Conservation (phyloP, 2,329 filamentous ascomycete genomes). For the Chaetomium olivaceum region DNA sequence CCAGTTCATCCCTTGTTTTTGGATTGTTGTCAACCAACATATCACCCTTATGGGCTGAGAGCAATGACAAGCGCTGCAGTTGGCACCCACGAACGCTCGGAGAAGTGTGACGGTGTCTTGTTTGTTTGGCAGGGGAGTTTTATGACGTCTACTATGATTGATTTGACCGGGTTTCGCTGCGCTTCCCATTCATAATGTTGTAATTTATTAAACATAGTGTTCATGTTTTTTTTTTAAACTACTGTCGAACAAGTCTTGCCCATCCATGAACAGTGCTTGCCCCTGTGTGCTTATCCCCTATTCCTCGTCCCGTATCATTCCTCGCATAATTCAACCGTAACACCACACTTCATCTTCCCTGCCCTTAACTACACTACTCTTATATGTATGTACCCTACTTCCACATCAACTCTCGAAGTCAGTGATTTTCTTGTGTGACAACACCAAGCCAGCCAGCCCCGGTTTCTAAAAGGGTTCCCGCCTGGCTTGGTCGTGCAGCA, state of each 20-base stretch:
- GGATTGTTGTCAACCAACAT: not conserved
- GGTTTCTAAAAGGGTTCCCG: not conserved
- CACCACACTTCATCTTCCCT: too few species aligned
- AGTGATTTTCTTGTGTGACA: not conserved
- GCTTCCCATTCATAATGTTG: slow-evolving; percentile 26
- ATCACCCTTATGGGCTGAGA: slow-evolving; percentile 1
- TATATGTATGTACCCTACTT: not conserved
- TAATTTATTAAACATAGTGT: slow-evolving; percentile 22
- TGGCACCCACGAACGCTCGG: slow-evolving; percentile 3
- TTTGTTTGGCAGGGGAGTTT: slow-evolving; percentile 10
- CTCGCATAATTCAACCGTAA: too few species aligned
- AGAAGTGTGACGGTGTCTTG: not conserved
- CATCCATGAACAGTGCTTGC: not conserved
- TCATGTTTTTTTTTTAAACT: not conserved
- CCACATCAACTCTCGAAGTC: not conserved
- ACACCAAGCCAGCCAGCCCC: too few species aligned
- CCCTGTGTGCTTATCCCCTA: not conserved
- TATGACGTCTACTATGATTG: slow-evolving; percentile 22
- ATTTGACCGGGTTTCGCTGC: slow-evolving; percentile 12
- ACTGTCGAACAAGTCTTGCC: not conserved
- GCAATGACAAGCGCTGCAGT: slow-evolving; percentile 21
- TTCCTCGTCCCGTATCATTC: not conserved
- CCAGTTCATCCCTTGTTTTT: not conserved
- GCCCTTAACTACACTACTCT: not conserved
- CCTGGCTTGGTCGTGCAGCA: not conserved